A percentile compares a stretch with the other conserved stretches of the same genome.
Conservation (phyloP, 2,329 filamentous ascomycete species). For the Passalora sequoiae region DNA sequence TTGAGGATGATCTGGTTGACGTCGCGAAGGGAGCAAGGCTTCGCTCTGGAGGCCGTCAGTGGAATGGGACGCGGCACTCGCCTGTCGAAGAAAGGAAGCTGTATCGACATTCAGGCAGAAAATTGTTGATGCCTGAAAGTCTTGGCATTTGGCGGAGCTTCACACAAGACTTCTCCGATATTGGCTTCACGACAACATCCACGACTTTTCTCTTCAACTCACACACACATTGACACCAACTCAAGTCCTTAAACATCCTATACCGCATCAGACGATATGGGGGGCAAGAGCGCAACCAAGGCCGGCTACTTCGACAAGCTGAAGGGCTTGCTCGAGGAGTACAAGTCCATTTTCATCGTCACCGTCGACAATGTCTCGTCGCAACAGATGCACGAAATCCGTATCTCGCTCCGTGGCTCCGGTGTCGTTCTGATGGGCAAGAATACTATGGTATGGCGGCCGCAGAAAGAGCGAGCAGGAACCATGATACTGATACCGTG, state of each 20-base stretch:
- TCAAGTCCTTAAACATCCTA: constrained; percentile 32
- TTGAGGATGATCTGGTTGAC: too few species aligned
- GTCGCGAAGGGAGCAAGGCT: too few species aligned
- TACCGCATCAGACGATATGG: constrained; percentile 36
- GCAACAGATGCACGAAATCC: constrained; percentile 99
- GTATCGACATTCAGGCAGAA: too few species aligned
- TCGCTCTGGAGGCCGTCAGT: not conserved
- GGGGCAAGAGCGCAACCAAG: constrained; percentile 81
- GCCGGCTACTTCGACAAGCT: constrained; percentile 99
- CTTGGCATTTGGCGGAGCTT: not conserved
- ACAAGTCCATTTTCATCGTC: constrained; percentile 90
- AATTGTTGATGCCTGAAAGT: too few species aligned
- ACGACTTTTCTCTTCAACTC: constrained; percentile 1
- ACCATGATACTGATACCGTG: constrained; percentile 13
- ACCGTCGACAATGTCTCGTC: constrained; percentile 93
- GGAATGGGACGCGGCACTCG: not conserved
- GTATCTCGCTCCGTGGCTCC: constrained; percentile 80
- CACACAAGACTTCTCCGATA: not conserved
- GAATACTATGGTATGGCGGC: constrained; percentile 87
- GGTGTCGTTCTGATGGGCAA: constrained; percentile 98
- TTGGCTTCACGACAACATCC: constrained; percentile 2
- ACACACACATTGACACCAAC: constrained; percentile 9
- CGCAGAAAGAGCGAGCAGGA: not conserved
- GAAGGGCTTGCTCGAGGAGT: constrained; percentile 92
- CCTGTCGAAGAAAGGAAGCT: not conserved